phyloP scores from a whole-genome alignment of 2,329 filamentous ascomycete genomes.

The Fusarium metavorans region DNA sequence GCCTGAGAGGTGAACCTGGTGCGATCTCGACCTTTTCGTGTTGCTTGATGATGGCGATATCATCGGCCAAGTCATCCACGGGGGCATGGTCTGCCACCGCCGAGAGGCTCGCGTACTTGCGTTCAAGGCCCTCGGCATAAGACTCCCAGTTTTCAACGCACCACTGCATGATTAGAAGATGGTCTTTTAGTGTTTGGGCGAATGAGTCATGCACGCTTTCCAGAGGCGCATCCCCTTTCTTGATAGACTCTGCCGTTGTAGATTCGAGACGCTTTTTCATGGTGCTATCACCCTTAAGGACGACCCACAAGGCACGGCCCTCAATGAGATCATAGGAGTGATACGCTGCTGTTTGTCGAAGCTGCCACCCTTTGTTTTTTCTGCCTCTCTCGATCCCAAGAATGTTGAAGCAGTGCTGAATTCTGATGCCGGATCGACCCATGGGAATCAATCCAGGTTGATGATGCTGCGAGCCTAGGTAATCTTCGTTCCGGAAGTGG shows the following conservation, averaged over 20 bases:
- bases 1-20: rapidly evolving
- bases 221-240: background rate
- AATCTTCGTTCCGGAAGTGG: conserved; percentile 12
- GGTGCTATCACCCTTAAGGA: conserved; percentile 3
- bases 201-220: background rate
- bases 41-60: background rate
- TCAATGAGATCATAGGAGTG: conserved; percentile 8
- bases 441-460: background rate
- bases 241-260: background rate
- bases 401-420: conserved; percentile 17
- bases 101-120: background rate
- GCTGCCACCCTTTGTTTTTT: background rate
- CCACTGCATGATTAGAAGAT: conserved; percentile 9
- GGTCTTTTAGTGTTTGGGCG: background rate
- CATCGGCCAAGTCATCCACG: background rate
- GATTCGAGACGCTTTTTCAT: conserved; percentile 1
- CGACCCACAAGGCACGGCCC: conserved; percentile 1
- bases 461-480: background rate
- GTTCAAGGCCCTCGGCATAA: conserved; percentile 1
- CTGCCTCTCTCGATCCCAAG: conserved; percentile 5
- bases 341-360: conserved; percentile 8
- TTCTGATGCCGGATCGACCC: conserved; percentile 5
- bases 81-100: background rate
- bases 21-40: background rate
- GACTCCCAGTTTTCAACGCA: conserved; percentile 10